Evolutionary conservation across 176 grass and related monocot species (phyloP).

Genomic region (Eleusine indica): DNA sequence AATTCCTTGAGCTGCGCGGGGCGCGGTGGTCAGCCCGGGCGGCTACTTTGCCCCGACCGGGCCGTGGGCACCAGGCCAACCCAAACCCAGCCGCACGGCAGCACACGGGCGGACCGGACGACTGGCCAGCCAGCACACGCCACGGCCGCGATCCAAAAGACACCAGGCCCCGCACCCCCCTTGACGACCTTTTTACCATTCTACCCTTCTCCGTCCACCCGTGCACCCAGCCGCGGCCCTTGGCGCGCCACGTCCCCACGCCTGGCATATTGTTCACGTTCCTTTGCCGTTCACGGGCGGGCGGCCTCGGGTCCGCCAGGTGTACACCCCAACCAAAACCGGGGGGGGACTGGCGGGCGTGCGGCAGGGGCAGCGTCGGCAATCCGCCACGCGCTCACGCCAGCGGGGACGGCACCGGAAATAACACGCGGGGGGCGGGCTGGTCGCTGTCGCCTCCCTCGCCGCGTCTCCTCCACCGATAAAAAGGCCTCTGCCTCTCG

Average conservation of each 20-base stretch:
- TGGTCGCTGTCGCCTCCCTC: constrained; percentile 19
- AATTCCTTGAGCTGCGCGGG: constrained; percentile 2
- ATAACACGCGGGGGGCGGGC: background rate
- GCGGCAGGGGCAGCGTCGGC: constrained; percentile 22
- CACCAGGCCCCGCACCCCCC: background rate
- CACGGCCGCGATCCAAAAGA: background rate
- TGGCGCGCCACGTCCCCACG: constrained; percentile 9
- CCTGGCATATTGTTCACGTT: constrained; percentile 8
- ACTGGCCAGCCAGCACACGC: constrained; percentile 1
- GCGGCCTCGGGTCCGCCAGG: background rate
- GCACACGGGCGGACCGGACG: background rate
- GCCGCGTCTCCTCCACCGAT: constrained; percentile 27
- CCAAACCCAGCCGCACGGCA: background rate
- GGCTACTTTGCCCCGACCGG: constrained; percentile 30
- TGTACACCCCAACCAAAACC: background rate
- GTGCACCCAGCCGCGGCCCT: background rate
- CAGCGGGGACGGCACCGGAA: constrained; percentile 40
- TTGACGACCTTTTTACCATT: constrained; percentile 15
- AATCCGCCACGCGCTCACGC: background rate
- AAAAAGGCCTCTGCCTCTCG: constrained; percentile 28
- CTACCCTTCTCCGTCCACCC: background rate
- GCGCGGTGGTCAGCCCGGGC: constrained; percentile 45
- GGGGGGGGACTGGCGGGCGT: background rate
- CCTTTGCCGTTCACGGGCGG: background rate
- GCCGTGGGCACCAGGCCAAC: background rate